phyloP scores from a whole-genome alignment of 2,329 filamentous ascomycete species.

The Samsoniella hepiali region DNA sequence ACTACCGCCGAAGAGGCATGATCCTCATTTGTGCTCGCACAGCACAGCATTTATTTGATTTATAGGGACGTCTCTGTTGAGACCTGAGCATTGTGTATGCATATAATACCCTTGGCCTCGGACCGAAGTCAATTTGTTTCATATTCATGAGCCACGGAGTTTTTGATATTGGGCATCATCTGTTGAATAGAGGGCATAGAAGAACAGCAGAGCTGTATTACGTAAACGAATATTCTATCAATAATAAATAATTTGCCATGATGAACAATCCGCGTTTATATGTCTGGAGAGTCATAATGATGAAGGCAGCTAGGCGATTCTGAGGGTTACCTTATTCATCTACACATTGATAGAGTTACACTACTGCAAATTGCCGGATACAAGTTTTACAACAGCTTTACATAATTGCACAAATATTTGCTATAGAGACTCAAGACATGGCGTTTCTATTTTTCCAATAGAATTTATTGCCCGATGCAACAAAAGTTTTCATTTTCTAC shows the following conservation, averaged over 20 bases:
- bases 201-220: not conserved
- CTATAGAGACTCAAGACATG: too few relatives aligned
- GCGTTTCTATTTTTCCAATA: too few relatives aligned
- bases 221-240: not conserved
- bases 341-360: too few relatives aligned
- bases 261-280: not conserved
- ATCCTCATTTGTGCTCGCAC: not conserved
- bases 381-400: too few relatives aligned
- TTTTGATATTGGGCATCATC: constrained; percentile 1
- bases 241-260: not conserved
- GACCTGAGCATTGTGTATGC: not conserved
- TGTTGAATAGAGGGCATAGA: constrained; percentile 1
- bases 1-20: not conserved
- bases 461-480: too few relatives aligned
- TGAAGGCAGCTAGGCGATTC: too few relatives aligned
- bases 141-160: not conserved
- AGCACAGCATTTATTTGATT: not conserved
- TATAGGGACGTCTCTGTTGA: not conserved
- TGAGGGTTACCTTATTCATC: too few relatives aligned
- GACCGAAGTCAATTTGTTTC: not conserved
- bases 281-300: too few relatives aligned
- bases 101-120: constrained; percentile 7
- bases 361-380: too few relatives aligned
- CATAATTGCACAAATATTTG: too few relatives aligned
- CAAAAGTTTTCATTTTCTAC: too few relatives aligned